A percentile compares a stretch with the other conserved stretches of the same genome.
These are phyloP conservation scores for Trypanosoma lewisi DNA, from an alignment of 208 protist species.

Conservation along the genomic window DNA sequence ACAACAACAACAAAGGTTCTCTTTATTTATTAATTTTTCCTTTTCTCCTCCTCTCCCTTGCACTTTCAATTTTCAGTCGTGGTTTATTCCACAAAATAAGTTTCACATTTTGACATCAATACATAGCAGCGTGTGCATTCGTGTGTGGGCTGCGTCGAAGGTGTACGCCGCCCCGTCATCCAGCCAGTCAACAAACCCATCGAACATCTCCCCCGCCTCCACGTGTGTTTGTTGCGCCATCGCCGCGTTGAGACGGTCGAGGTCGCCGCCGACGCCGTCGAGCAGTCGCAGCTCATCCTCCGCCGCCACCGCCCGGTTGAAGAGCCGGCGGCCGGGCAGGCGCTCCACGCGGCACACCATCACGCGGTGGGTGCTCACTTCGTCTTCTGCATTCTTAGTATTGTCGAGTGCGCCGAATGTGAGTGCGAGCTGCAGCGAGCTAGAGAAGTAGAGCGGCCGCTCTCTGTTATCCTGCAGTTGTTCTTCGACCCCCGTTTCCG, in stretches of 20 bases:
- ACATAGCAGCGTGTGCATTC: conserved; percentile 18
- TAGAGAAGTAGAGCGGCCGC: conserved; percentile 15
- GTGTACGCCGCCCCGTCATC: conserved; percentile 17
- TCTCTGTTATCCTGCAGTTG: not conserved
- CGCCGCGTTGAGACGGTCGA: conserved; percentile 3
- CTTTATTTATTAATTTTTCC: too few relatives aligned
- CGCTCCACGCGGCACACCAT: conserved; percentile 18
- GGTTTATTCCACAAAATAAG: too few relatives aligned
- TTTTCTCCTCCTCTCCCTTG: too few relatives aligned
- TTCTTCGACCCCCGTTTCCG: conserved; percentile 6
- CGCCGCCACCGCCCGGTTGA: conserved; percentile 6
- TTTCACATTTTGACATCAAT: conserved; percentile 15
- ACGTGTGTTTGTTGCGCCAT: not conserved
- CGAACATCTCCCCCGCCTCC: not conserved
- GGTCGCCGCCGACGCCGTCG: conserved; percentile 8
- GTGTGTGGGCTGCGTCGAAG: conserved; percentile 10
- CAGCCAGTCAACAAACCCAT: conserved; percentile 21
- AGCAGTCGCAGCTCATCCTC: conserved; percentile 21
- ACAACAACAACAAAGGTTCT: too few relatives aligned
- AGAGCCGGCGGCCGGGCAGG: not conserved
- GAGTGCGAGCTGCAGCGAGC: conserved; percentile 16
- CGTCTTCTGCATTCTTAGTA: not conserved
- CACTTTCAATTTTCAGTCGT: too few relatives aligned
- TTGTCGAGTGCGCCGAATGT: conserved; percentile 11
- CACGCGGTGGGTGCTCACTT: conserved; percentile 5